Evolutionary conservation across 129 eudicot species (phyloP), one percentile per base, ranked within the genome.

Genomic region (Kitagawia praeruptora): DNA sequence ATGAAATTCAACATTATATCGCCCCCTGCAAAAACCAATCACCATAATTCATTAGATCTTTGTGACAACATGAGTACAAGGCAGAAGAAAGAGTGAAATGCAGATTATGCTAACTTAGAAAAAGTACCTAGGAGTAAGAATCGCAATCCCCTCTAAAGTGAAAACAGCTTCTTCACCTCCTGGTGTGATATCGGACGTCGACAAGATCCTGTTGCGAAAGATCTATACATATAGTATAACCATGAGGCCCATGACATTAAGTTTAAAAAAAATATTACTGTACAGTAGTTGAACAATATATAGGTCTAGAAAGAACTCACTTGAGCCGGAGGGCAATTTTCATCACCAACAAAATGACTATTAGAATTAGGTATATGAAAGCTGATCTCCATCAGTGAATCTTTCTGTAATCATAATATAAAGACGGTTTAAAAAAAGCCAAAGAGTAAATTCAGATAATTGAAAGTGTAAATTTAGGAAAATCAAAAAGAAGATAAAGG

Each of bases 161-260:
- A 89, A 96, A 86, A 95, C 97, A 83, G 97, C 87, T 79, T 90
- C 97, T 86, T 95, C 97, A 69, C 91, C 97, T 75, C 97, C 97
- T 54, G 91, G 85, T 3, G 92, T 96, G 77, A 92, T 91, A 83
- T 95, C 97, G 3, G 98, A 93, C 96, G 88, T 90, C 11, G 91
- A 86, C 86, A 89, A 81, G 71, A 95, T 95, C 83, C 80, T 92
- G 69, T 95, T 91, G 37, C 87, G 87, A 81, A 95, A 92, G 66
- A 95, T 91, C 97, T 95, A 34, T 23, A 78, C n/a, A 74, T 37
- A 66, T 41, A 78, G 70, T 49, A 31, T 0, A 34, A 34, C 37
- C 37, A 34, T 34, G 37, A 34, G 37, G 82, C 34, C 25, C 49
- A 51, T 2, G 27, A 38, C 23, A 77, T 28, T 34, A 73, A n/a